Evolutionary conservation across 1,284 basidiomycete species (phyloP), one percentile per base, ranked within the genome.

Genomic region (Lentinula novae-zelandiae): DNA sequence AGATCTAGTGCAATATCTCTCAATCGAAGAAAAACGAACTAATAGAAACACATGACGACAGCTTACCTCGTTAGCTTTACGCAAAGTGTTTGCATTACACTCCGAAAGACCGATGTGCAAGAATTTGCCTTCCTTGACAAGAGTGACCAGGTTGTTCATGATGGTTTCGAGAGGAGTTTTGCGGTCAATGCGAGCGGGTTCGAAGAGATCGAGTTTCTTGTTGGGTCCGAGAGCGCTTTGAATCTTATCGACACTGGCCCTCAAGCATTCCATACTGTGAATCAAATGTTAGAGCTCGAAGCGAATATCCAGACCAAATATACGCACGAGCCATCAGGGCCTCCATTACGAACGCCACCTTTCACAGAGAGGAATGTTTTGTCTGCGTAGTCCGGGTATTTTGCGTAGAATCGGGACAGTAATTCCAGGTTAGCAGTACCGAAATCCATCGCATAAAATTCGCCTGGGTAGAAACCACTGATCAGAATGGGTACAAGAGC

Each of bases 101-200:
- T 60, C 53, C 4, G 59, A 60, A 6, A 60, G 59, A 36, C 59
- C 59, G n/a, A 60, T 60, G 34, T 60, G 59, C 12, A 13, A 39
- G 33, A 60, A 60, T 22, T 56, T 55, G 33, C 59, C 59, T 42
- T 60, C 59, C 34, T 60, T 60, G 13, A 60, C 15, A 8, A 60
- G 44, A 12, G 44, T 51, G 36, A 56, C 59, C 1, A 60, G 53
- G 31, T 60, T 60, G 17, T 56, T 39, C 59, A 60, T 56, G 48
- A 60, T 55, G 10, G 53, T 39, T 22, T 60, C 59, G 5, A 60
- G 15, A n/a, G 53, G 34, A 2, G 38, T 40, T 9, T 51, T 56
- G 7, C 53, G 53, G 40, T 60, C 59, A 31, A 60, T 55, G 9
- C 59, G 59, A 38, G 59, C 59, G 2, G 59, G 59, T 51, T 60